Evolutionary conservation across 2,329 filamentous ascomycete genomes (phyloP), one percentile per base, ranked within the genome.

Genomic region (Arachnomyces sp.): DNA sequence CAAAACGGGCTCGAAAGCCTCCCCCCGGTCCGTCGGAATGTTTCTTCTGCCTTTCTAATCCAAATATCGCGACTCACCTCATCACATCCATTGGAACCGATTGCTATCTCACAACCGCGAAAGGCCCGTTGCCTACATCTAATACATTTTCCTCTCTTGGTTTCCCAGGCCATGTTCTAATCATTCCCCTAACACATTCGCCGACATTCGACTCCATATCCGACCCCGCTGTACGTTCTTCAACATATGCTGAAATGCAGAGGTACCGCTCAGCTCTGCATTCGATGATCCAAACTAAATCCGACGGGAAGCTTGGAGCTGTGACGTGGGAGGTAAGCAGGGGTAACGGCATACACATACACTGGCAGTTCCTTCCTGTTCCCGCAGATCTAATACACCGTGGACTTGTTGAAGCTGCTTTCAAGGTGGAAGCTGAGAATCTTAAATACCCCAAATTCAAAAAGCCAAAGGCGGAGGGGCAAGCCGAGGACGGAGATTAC

Each of bases 241-340:
- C 71, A 16, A 84, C 85, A 0, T 82, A 79, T 52, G 63, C 65
- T 7, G 92, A 98, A 62, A 95, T 98, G 89, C 75, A 73, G 12
- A 79, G 76, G 33, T 95, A 94, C 63, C 82, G 82, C 31, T 70
- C 75, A 36, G 71, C 84, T 0, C 70, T 96, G 35, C 87, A 94
- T 56, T 72, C 71, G 34, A 94, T 95, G 84, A 70, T 95, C 9
- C 55, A 53, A 12, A 45, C 54, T 9, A 62, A 59, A 36, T 59
- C 65, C 16, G 56, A 58, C 7, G 53, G 65, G 69, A n/a, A 65
- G 61, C 77, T 95, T 1, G 92, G 90, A 12, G 77, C 81, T 2
- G 83, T 96, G 1, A 92, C 87, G 0, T 98, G 87, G 79, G 92
- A 96, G 64, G 89, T 98, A 53, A 90, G 81, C 57, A 81, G 88